Evolutionary conservation across 2,329 filamentous ascomycete genomes (phyloP).

Genomic region (Alternaria sp.): DNA sequence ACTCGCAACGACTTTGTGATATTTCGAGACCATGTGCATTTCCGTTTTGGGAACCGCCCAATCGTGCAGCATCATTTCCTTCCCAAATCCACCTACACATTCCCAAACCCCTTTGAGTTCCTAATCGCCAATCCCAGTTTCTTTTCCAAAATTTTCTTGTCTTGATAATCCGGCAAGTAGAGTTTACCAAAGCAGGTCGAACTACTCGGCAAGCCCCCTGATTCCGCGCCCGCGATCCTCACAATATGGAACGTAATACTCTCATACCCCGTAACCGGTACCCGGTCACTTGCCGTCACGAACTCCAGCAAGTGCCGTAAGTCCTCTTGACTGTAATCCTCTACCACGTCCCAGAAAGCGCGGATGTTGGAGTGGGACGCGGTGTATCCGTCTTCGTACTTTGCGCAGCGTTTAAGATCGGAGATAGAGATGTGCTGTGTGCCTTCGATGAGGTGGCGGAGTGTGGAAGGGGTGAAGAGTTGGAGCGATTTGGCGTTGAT

Average conservation of each 20-base stretch:
- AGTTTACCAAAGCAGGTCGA: constrained; percentile 94
- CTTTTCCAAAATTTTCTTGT: constrained; percentile 72
- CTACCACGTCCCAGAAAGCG: constrained; percentile 86
- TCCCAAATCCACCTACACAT: constrained; percentile 25
- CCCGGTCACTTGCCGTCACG: constrained; percentile 89
- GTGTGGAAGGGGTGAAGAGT: constrained; percentile 53
- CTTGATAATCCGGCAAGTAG: constrained; percentile 81
- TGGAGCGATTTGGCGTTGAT: constrained; percentile 74
- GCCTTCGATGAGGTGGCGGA: constrained; percentile 85
- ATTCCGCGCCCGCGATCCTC: constrained; percentile 69
- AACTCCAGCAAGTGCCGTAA: constrained; percentile 85
- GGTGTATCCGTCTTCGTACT: constrained; percentile 82
- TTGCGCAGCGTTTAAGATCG: constrained; percentile 73
- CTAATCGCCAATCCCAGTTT: constrained; percentile 86
- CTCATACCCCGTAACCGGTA: constrained; percentile 85
- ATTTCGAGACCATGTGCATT: neutral
- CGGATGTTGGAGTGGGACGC: constrained; percentile 72
- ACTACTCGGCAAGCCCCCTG: constrained; percentile 76
- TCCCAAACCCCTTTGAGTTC: constrained; percentile 87
- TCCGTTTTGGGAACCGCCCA: neutral
- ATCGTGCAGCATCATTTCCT: neutral
- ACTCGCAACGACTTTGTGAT: no score
- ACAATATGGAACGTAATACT: constrained; percentile 86
- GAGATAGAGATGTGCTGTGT: constrained; percentile 79
- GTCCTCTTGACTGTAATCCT: constrained; percentile 71